phyloP scores from a whole-genome alignment of 352 stramenopile species.

The Pythium aquatile region DNA sequence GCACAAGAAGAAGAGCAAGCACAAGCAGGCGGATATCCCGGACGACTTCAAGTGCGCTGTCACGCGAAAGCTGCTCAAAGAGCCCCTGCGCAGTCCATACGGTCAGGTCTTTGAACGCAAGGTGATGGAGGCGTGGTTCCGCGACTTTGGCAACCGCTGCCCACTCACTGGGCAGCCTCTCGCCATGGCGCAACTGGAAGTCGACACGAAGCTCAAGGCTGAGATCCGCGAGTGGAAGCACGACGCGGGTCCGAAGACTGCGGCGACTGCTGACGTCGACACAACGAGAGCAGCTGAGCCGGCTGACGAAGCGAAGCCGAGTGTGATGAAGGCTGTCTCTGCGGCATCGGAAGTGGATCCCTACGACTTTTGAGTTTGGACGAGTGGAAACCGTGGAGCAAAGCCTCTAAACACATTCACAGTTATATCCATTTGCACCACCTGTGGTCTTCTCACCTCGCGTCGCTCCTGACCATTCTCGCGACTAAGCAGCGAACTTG shows the following conservation, averaged over 20 bases:
- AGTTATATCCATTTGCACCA: conserved; percentile 19
- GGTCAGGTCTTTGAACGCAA: conserved; percentile 77
- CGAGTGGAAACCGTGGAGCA: conserved; percentile 1
- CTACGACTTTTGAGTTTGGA: conserved; percentile 26
- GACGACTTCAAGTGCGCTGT: conserved; percentile 73
- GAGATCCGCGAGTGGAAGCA: conserved; percentile 73
- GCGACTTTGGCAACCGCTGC: conserved; percentile 81
- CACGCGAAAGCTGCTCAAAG: conserved; percentile 66
- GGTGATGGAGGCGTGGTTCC: conserved; percentile 80
- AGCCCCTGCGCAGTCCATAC: conserved; percentile 68
- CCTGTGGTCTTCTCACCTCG: conserved; percentile 4
- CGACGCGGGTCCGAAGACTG: neutral
- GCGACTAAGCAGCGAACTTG: neutral
- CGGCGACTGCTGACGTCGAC: neutral
- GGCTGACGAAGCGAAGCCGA: conserved; percentile 10
- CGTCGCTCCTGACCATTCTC: neutral
- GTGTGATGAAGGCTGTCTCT: neutral
- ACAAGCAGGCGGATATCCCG: conserved; percentile 40
- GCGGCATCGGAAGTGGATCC: conserved; percentile 22
- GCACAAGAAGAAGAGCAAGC: conserved; percentile 43
- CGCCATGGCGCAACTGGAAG: conserved; percentile 42
- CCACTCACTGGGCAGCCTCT: conserved; percentile 73
- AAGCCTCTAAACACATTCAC: conserved; percentile 19
- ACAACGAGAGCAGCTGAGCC: conserved; percentile 20
- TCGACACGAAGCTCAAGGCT: conserved; percentile 52